phyloP scores from a whole-genome alignment of 768 basidiomycete genomes.

The Tulasnella sp. region DNA sequence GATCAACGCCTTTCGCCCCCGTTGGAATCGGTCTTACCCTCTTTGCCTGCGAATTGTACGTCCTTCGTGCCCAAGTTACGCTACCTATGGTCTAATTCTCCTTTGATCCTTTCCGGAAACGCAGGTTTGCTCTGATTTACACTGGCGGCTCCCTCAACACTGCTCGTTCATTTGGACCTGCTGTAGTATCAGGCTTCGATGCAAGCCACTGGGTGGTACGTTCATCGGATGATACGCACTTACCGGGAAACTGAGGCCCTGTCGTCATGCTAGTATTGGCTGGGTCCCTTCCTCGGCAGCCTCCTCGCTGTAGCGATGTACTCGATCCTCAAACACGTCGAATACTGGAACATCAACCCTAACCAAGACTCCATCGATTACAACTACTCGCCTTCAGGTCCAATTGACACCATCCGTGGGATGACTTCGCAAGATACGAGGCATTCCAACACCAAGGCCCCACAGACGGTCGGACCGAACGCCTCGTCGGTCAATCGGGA shows the following conservation, averaged over 20 bases:
- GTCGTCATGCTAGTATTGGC: constrained; percentile 58
- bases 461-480: background rate
- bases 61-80: constrained; percentile 13
- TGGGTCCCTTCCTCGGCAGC: constrained; percentile 69
- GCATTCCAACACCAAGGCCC: background rate
- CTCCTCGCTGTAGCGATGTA: constrained; percentile 61
- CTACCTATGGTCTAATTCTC: background rate
- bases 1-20: constrained; percentile 68
- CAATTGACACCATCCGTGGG: constrained; percentile 39
- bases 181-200: constrained; percentile 65
- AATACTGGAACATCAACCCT: constrained; percentile 61
- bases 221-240: constrained; percentile 18
- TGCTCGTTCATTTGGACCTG: constrained; percentile 70
- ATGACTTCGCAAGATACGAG: background rate
- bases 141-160: constrained; percentile 72
- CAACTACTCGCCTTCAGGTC: constrained; percentile 50
- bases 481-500: background rate
- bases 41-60: constrained; percentile 64
- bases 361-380: constrained; percentile 52
- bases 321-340: constrained; percentile 46
- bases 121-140: constrained; percentile 62
- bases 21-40: constrained; percentile 68
- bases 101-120: background rate
- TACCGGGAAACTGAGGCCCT: background rate
- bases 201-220: constrained; percentile 65